A percentile compares a stretch with the other conserved stretches of the same genome.
These are phyloP conservation scores for Fusarium sp. DNA, from an alignment of 2,329 filamentous ascomycete species.

Conservation along the genomic window DNA sequence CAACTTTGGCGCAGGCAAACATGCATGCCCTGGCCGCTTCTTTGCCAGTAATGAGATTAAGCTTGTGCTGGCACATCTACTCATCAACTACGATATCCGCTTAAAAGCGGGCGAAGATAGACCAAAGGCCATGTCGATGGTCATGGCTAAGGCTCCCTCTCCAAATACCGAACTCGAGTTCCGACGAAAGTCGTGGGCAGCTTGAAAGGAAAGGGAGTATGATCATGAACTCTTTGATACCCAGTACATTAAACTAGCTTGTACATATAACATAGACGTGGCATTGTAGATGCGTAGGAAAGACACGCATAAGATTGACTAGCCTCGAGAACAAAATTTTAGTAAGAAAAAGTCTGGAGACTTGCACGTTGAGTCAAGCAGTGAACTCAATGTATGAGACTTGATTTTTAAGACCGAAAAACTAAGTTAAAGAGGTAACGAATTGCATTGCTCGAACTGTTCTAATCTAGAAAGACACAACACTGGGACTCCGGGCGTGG, in stretches of 20 bases:
- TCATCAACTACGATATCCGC: slow-evolving; percentile 59
- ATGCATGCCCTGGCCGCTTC: slow-evolving; percentile 63
- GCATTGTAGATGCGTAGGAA: not conserved
- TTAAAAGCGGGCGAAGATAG: slow-evolving; percentile 55
- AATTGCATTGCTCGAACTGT: slow-evolving; percentile 42
- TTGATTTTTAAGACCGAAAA: not conserved
- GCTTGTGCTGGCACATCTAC: slow-evolving; percentile 56
- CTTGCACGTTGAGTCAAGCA: not conserved
- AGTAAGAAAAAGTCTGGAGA: not conserved
- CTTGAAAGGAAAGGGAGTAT: slow-evolving; percentile 22
- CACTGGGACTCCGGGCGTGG: slow-evolving; percentile 45
- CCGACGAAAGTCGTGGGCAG: slow-evolving; percentile 48
- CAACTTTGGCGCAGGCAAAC: slow-evolving; percentile 62
- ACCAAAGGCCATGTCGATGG: slow-evolving; percentile 54
- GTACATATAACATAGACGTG: slow-evolving; percentile 28
- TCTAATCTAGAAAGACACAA: slow-evolving; percentile 41
- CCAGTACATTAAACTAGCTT: slow-evolving; percentile 29
- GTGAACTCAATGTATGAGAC: not conserved
- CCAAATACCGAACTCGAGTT: slow-evolving; percentile 58
- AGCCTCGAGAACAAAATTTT: not conserved
- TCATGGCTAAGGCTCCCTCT: slow-evolving; percentile 57
- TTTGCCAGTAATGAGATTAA: slow-evolving; percentile 62
- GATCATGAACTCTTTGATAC: slow-evolving; percentile 14
- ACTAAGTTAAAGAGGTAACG: slow-evolving; percentile 9
- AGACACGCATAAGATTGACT: not conserved